A percentile compares a stretch with the other conserved stretches of the same genome.
Evolutionary conservation across 306 rosid genomes (phyloP).

Genomic region (Aeschynomene evenia): DNA sequence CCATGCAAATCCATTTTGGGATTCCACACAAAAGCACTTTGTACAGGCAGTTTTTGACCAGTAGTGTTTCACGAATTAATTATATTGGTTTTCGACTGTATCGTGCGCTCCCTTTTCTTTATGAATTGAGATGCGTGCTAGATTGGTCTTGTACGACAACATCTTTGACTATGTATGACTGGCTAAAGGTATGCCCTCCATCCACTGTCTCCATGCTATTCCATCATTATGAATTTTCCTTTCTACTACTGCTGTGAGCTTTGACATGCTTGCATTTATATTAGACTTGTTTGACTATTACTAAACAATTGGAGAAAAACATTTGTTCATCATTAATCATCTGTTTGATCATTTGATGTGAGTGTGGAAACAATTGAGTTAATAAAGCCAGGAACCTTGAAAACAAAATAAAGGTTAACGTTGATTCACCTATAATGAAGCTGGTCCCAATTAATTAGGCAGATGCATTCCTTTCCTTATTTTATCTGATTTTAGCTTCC

Average conservation of each 20-base stretch:
- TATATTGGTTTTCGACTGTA: slow-evolving; percentile 76
- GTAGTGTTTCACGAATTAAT: slow-evolving; percentile 72
- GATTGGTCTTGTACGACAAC: slow-evolving; percentile 98
- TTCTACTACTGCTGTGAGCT: slow-evolving; percentile 17
- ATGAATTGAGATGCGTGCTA: slow-evolving; percentile 88
- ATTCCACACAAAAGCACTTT: slow-evolving; percentile 83
- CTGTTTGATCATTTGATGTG: not conserved
- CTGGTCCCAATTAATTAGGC: not conserved
- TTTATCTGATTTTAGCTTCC: slow-evolving; percentile 27
- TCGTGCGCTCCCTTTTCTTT: slow-evolving; percentile 87
- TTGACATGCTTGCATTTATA: not conserved
- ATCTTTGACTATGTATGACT: slow-evolving; percentile 91
- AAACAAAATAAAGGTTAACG: not conserved
- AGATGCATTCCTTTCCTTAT: slow-evolving; percentile 9
- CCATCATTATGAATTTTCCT: slow-evolving; percentile 1
- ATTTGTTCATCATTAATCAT: slow-evolving; percentile 1
- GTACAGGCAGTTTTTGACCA: slow-evolving; percentile 90
- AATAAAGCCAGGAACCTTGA: not conserved
- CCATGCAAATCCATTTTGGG: slow-evolving; percentile 76
- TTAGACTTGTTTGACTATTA: slow-evolving; percentile 6
- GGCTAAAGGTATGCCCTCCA: slow-evolving; percentile 79
- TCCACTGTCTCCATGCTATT: slow-evolving; percentile 1
- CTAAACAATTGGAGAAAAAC: slow-evolving; percentile 10
- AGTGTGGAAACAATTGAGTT: slow-evolving; percentile 1
- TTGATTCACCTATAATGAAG: too few relatives aligned